Percentiles rank a stretch among this genome's conserved stretches.
Conservation (phyloP, 2,329 filamentous ascomycete species). For the Bisporella sp. region DNA sequence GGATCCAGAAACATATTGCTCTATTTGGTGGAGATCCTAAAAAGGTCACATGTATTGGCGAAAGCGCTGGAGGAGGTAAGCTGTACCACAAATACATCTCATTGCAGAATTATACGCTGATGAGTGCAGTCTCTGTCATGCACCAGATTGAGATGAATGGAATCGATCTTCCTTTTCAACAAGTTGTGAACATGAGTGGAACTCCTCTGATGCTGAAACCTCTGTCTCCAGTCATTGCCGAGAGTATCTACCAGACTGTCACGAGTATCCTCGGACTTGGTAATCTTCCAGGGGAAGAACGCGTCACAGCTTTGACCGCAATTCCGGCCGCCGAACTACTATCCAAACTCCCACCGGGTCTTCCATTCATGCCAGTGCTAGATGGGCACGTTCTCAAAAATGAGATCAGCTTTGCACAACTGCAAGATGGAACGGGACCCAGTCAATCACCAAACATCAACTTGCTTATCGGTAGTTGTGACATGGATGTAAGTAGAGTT, state of each 20-base stretch:
- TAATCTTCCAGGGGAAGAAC: constrained; percentile 28
- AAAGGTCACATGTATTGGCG: constrained; percentile 51
- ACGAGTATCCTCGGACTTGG: constrained; percentile 34
- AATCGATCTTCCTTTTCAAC: constrained; percentile 32
- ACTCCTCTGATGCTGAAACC: constrained; percentile 36
- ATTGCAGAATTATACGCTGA: neutral
- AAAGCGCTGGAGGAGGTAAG: constrained; percentile 41
- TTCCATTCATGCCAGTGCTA: neutral
- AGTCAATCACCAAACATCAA: too few species aligned
- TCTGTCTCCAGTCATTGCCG: constrained; percentile 31
- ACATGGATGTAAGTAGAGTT: too few species aligned
- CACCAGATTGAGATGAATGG: constrained; percentile 27
- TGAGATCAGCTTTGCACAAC: too few species aligned
- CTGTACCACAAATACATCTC: neutral
- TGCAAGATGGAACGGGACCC: too few species aligned
- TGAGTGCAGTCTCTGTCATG: constrained; percentile 18
- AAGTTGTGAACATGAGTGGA: constrained; percentile 36
- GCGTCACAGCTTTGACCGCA: constrained; percentile 33
- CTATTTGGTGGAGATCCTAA: constrained; percentile 49
- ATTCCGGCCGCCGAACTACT: neutral
- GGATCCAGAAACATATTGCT: constrained; percentile 49
- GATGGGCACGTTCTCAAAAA: too few species aligned
- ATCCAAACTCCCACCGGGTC: neutral
- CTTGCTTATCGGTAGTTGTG: too few species aligned
- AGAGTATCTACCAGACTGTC: constrained; percentile 34